Conservation (phyloP, 2,329 filamentous ascomycete species). For the Botrytis aclada region DNA sequence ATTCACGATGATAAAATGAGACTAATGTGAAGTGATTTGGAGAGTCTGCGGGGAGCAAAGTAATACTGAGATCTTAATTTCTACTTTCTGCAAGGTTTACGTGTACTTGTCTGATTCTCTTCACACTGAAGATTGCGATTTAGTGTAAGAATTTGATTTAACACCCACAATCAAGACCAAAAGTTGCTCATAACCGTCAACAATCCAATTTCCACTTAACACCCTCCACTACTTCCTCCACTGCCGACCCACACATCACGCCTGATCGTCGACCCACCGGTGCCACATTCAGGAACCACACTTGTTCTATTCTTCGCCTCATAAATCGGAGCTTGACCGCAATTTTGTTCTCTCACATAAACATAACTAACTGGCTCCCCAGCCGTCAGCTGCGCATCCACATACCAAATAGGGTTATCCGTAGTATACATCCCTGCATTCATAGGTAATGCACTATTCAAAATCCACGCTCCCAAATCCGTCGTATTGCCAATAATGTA, state of each 20-base stretch:
- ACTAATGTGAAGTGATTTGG: background rate
- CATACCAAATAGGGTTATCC: slow-evolving; percentile 46
- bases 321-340: slow-evolving; percentile 43
- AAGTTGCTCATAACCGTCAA: background rate
- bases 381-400: slow-evolving; percentile 41
- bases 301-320: slow-evolving; percentile 46
- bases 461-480: slow-evolving; percentile 45
- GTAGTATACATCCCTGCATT: slow-evolving; percentile 44
- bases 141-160: background rate
- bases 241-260: slow-evolving; percentile 43
- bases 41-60: background rate
- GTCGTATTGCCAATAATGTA: slow-evolving; percentile 44
- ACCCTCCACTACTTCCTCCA: slow-evolving; percentile 33
- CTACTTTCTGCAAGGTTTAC: background rate
- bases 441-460: slow-evolving; percentile 37
- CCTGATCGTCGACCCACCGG: slow-evolving; percentile 31
- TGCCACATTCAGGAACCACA: slow-evolving; percentile 41
- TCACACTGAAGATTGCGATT: background rate
- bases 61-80: background rate
- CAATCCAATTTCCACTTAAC: slow-evolving; percentile 17
- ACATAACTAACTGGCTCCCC: slow-evolving; percentile 45
- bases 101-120: background rate
- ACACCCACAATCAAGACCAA: background rate
- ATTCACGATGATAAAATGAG: background rate
- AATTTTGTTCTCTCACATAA: slow-evolving; percentile 47